Evolutionary conservation across 1,284 basidiomycete genomes (phyloP), one percentile per base, ranked within the genome.

Genomic region (Neolentinus lepideus): DNA sequence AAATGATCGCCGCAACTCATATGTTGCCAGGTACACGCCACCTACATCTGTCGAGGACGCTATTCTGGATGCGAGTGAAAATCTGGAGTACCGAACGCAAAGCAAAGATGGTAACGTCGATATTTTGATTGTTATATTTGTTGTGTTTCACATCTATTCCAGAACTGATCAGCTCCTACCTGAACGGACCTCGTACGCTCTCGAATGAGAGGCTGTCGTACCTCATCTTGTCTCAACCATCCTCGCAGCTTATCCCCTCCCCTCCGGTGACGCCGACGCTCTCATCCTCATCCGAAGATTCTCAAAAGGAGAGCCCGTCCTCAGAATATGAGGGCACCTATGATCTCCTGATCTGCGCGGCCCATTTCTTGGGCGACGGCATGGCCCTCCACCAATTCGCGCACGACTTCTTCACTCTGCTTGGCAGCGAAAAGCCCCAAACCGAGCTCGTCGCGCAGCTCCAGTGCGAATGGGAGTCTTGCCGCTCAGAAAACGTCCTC

Each of bases 361-460:
- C 85, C 10, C 88, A 90, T 63, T 90, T 83, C 66, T 66, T 90
- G 38, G 88, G 87, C 9, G 89, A 92, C 64, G 88, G 87, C 25
- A 88, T 89, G 81, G 87, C 88, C 2, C 74, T 91, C 16, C 88
- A 92, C 67, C 73, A 76, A 56, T 84, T 85, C 58, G 84, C 84
- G 11, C 86, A 89, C 64, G 85, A 90, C 61, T 82, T 91, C 64
- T 85, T 90, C 65, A 61, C 66, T 10, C 70, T 90, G 3, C 71
- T 92, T 21, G 78, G 76, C 9, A 65, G 75, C 54, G 62, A 67
- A 2, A 66, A 67, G 51, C 71, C 70, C 12, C 71, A 52, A 22
- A 64, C 60, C 31, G 74, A 77, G 25, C 70, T 88, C n/a, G 62
- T 69, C 14, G 59, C 57, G 2, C 60, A 77, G 27, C 65, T 85